Evolutionary conservation across 352 stramenopile genomes (phyloP).

Genomic region (Phytopythium ostracodes): DNA sequence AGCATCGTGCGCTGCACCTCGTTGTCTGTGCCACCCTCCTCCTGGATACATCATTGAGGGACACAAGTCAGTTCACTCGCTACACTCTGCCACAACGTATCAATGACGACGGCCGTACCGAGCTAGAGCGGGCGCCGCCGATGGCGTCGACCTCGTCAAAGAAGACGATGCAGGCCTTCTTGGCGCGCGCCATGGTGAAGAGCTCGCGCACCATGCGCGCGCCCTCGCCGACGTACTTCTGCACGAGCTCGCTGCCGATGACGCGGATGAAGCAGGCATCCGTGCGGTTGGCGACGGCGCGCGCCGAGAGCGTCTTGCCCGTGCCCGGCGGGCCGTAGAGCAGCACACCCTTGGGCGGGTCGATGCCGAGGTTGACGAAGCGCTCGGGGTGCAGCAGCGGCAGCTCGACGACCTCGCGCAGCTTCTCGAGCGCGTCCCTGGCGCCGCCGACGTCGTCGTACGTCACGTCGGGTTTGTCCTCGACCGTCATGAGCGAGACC

Average conservation of each 20-base stretch:
- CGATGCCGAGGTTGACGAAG: slow-evolving; percentile 99
- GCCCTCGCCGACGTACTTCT: slow-evolving; percentile 99
- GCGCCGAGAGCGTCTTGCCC: slow-evolving; percentile 96
- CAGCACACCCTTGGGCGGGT: slow-evolving; percentile 98
- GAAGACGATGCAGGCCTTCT: slow-evolving; percentile 98
- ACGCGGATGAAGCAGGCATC: slow-evolving; percentile 99
- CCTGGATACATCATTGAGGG: slow-evolving; percentile 6
- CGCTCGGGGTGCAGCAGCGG: slow-evolving; percentile 97
- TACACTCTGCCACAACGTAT: too few species aligned
- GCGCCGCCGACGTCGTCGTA: slow-evolving; percentile 99
- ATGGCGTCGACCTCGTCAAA: slow-evolving; percentile 99
- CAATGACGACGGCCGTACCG: neutral
- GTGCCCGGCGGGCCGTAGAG: slow-evolving; percentile 97
- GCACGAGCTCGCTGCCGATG: slow-evolving; percentile 98
- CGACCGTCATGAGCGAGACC: slow-evolving; percentile 95
- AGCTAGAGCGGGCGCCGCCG: slow-evolving; percentile 86
- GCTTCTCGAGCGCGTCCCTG: slow-evolving; percentile 98
- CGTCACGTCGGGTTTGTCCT: slow-evolving; percentile 99
- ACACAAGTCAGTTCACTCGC: too few species aligned
- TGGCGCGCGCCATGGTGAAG: slow-evolving; percentile 99
- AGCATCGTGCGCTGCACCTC: slow-evolving; percentile 99
- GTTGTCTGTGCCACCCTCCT: slow-evolving; percentile 96
- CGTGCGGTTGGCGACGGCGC: slow-evolving; percentile 98
- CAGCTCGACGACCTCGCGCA: slow-evolving; percentile 98
- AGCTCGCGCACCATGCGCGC: slow-evolving; percentile 99